Conservation (phyloP, 1,139 yeast species). For the Saccharomyces pastorianus region DNA sequence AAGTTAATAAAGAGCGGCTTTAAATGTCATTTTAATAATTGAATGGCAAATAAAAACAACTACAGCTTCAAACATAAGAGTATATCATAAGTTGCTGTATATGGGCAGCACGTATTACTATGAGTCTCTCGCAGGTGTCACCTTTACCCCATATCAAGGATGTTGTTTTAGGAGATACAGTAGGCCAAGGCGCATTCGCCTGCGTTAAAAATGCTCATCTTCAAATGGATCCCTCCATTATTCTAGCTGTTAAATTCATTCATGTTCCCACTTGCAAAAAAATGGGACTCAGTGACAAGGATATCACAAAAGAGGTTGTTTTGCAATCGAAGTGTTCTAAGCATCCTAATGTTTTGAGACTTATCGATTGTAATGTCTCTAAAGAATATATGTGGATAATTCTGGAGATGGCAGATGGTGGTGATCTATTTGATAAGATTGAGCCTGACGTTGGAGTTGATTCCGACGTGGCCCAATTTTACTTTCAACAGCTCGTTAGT, state of each 20-base stretch:
- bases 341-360: conserved; percentile 50
- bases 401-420: conserved; percentile 60
- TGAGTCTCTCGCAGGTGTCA: conserved; percentile 28
- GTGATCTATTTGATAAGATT: conserved; percentile 65
- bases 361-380: conserved; percentile 45
- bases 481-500: conserved; percentile 52
- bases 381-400: conserved; percentile 51
- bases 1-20: neutral
- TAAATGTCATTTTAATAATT: neutral
- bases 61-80: no score
- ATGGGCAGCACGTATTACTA: neutral
- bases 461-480: conserved; percentile 57
- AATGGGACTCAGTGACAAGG: conserved; percentile 40
- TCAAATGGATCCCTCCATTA: conserved; percentile 26
- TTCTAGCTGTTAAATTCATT: conserved; percentile 51
- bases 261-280: conserved; percentile 41
- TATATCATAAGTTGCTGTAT: neutral
- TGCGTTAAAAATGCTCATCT: conserved; percentile 34
- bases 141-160: conserved; percentile 33
- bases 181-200: conserved; percentile 45
- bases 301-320: conserved; percentile 43
- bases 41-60: neutral
- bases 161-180: conserved; percentile 34
- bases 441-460: conserved; percentile 68
- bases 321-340: conserved; percentile 48